These are phyloP conservation scores for Chalara sp. DNA, from an alignment of 2,329 filamentous ascomycete genomes.

Conservation along the genomic window DNA sequence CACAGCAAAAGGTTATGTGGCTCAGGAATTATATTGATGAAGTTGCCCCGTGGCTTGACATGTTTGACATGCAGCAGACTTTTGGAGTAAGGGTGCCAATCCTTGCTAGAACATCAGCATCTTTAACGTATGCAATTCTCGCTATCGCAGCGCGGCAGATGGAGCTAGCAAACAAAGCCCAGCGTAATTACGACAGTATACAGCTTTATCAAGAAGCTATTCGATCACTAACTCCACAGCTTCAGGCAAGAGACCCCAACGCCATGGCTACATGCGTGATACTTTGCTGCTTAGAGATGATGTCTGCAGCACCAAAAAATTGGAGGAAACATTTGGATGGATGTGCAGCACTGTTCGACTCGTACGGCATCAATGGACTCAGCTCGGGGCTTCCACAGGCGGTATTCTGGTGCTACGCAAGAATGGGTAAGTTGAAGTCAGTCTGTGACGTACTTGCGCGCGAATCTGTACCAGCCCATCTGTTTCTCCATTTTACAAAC, in stretches of 20 bases:
- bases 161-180: slow-evolving; percentile 34
- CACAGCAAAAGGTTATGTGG: slow-evolving; percentile 26
- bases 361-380: slow-evolving; percentile 43
- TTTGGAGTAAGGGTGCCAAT: slow-evolving; percentile 45
- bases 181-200: slow-evolving; percentile 41
- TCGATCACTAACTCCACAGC: slow-evolving; percentile 32
- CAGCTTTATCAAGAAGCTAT: slow-evolving; percentile 48
- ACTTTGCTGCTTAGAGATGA: slow-evolving; percentile 41
- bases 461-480: no score
- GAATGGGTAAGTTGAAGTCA: slow-evolving; percentile 33
- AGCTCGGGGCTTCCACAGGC: slow-evolving; percentile 40
- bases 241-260: slow-evolving; percentile 37
- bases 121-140: slow-evolving; percentile 42
- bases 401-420: slow-evolving; percentile 51
- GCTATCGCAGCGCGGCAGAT: slow-evolving; percentile 47
- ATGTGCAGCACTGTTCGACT: slow-evolving; percentile 45
- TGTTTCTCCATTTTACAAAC: no score
- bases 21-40: slow-evolving; percentile 45
- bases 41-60: slow-evolving; percentile 48
- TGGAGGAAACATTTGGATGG: slow-evolving; percentile 51
- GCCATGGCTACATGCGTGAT: slow-evolving; percentile 41
- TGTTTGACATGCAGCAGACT: slow-evolving; percentile 45
- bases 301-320: slow-evolving; percentile 40
- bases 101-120: slow-evolving; percentile 37
- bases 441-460: no score